phyloP scores from a whole-genome alignment of 2,329 filamentous ascomycete genomes.

The Neofusicoccum ribis region DNA sequence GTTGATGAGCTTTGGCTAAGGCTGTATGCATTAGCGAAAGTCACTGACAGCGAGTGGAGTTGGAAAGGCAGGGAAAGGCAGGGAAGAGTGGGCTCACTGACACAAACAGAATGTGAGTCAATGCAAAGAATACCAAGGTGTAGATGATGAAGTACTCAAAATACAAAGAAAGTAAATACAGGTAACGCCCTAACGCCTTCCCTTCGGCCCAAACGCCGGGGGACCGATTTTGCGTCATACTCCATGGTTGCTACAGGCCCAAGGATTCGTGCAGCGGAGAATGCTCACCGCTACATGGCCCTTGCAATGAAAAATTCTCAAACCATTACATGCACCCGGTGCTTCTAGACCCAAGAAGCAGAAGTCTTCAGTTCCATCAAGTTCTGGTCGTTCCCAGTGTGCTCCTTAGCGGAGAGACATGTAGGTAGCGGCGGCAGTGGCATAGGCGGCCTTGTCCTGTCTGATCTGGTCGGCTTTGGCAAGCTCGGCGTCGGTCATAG shows the following conservation, averaged over 20 bases:
- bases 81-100: too few species aligned
- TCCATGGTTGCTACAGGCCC: not conserved
- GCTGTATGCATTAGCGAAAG: too few species aligned
- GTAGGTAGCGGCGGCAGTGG: slow-evolving; percentile 7
- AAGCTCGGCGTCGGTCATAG: not conserved
- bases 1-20: too few species aligned
- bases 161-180: not conserved
- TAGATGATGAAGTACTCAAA: not conserved
- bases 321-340: not conserved
- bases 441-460: not conserved
- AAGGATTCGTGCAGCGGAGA: not conserved
- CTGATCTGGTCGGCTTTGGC: not conserved
- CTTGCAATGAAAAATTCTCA: not conserved
- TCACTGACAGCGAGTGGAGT: too few species aligned
- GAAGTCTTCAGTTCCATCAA: too few species aligned
- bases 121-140: not conserved
- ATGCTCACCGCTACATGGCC: not conserved
- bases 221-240: not conserved
- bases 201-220: not conserved
- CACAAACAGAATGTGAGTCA: too few species aligned
- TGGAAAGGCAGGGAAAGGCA: too few species aligned
- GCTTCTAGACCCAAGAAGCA: too few species aligned
- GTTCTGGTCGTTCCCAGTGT: too few species aligned
- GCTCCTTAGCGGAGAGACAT: not conserved
- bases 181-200: not conserved